phyloP scores from a whole-genome alignment of 2,329 filamentous ascomycete species.

The Fusarium udum region DNA sequence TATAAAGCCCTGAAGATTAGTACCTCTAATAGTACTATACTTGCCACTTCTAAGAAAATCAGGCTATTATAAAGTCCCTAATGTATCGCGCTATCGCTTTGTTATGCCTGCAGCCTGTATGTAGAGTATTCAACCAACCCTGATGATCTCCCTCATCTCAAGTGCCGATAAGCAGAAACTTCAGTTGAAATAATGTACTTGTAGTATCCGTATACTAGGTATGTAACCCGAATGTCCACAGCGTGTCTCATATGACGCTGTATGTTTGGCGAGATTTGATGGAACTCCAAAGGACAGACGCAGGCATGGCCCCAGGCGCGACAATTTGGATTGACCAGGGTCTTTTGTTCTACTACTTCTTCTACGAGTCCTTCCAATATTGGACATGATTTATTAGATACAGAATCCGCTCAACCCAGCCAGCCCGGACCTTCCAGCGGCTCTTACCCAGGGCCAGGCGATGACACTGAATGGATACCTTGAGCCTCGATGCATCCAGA shows the following conservation, averaged over 20 bases:
- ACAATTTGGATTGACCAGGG: slow-evolving; percentile 1
- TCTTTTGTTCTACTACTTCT: slow-evolving; percentile 25
- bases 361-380: slow-evolving; percentile 33
- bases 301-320: slow-evolving; percentile 17
- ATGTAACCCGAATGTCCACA: neutral
- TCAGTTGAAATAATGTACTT: neutral
- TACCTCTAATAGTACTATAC: too few species aligned
- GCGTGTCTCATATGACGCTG: slow-evolving; percentile 25
- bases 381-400: slow-evolving; percentile 1
- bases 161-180: neutral
- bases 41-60: too few species aligned
- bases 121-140: neutral
- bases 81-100: too few species aligned
- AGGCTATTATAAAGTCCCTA: too few species aligned
- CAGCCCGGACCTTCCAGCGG: neutral
- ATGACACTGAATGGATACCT: neutral
- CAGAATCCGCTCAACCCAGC: slow-evolving; percentile 2
- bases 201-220: too few species aligned
- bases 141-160: neutral
- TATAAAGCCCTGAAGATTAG: too few species aligned
- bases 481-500: neutral
- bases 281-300: slow-evolving; percentile 4
- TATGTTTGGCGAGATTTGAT: slow-evolving; percentile 29
- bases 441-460: neutral
- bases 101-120: too few species aligned